Conservation (phyloP, 2,329 filamentous ascomycete genomes). For the Grosmannia clavigera region DNA sequence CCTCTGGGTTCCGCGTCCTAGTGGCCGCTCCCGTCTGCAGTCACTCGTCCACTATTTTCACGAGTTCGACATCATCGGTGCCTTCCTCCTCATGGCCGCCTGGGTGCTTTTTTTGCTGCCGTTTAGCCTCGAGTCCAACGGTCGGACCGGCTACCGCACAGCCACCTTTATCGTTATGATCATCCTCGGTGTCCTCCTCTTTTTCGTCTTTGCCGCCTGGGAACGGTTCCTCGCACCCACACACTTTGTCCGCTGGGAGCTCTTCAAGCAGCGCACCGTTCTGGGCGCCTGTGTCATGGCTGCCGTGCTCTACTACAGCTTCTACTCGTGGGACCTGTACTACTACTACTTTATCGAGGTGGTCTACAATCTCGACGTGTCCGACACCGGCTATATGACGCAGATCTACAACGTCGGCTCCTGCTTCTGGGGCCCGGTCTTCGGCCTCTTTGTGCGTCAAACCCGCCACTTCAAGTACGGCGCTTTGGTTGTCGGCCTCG, state of each 20-base stretch:
- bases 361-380: slow-evolving; percentile 14
- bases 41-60: slow-evolving; percentile 40
- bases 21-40: slow-evolving; percentile 32
- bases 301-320: slow-evolving; percentile 12
- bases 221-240: slow-evolving; percentile 25
- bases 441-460: slow-evolving; percentile 34
- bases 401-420: slow-evolving; percentile 15
- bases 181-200: slow-evolving; percentile 23
- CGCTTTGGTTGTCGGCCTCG: slow-evolving; percentile 30
- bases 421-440: slow-evolving; percentile 30
- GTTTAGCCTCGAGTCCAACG: slow-evolving; percentile 42
- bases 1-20: slow-evolving; percentile 26
- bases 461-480: slow-evolving; percentile 37
- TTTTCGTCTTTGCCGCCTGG: slow-evolving; percentile 25
- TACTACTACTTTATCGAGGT: slow-evolving; percentile 15
- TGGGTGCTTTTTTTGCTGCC: slow-evolving; percentile 57
- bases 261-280: slow-evolving; percentile 35
- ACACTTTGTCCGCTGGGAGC: slow-evolving; percentile 29
- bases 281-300: slow-evolving; percentile 16
- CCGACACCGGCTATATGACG: slow-evolving; percentile 13
- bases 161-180: slow-evolving; percentile 30
- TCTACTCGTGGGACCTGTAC: slow-evolving; percentile 16
- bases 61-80: slow-evolving; percentile 52
- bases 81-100: slow-evolving; percentile 47
- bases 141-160: slow-evolving; percentile 27